A percentile compares a stretch with the other conserved stretches of the same genome.
Evolutionary conservation across 192 early-diverging fungal genomes (phyloP).

Genomic region (Allomyces arbusculus): DNA sequence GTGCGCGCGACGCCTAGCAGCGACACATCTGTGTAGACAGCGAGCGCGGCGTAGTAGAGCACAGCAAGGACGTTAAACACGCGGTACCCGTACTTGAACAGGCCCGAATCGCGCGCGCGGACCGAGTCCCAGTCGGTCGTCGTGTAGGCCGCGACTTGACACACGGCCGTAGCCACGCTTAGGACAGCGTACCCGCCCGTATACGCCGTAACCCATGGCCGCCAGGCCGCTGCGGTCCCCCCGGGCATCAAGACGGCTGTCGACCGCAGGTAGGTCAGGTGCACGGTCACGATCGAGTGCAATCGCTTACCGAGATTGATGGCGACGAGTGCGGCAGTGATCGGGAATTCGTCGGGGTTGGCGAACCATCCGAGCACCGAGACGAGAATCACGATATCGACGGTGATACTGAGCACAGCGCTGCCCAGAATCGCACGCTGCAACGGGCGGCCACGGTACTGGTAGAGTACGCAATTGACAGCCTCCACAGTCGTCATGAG

Average conservation of each 20-base stretch:
- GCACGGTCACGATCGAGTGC: not conserved
- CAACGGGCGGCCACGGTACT: too few relatives aligned
- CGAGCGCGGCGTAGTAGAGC: not conserved
- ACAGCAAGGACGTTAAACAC: not conserved
- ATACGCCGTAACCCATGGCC: not conserved
- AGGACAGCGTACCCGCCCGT: not conserved
- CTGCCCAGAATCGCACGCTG: too few relatives aligned
- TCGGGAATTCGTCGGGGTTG: too few relatives aligned
- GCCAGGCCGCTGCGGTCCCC: not conserved
- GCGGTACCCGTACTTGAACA: not conserved
- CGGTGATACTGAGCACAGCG: too few relatives aligned
- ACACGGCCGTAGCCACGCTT: not conserved
- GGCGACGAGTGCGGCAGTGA: too few relatives aligned
- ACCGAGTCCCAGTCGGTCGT: not conserved
- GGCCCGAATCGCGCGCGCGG: not conserved
- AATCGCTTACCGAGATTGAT: not conserved
- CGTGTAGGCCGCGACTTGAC: not conserved
- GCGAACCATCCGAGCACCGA: too few relatives aligned
- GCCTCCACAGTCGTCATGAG: too few relatives aligned
- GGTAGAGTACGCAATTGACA: too few relatives aligned
- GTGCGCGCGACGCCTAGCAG: not conserved
- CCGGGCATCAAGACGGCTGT: not conserved
- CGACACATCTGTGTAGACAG: not conserved
- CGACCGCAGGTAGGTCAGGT: not conserved
- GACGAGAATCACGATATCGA: too few relatives aligned